These are phyloP conservation scores for Myriosclerotinia scirpicola DNA, from an alignment of 2,329 filamentous ascomycete genomes.

Conservation along the genomic window DNA sequence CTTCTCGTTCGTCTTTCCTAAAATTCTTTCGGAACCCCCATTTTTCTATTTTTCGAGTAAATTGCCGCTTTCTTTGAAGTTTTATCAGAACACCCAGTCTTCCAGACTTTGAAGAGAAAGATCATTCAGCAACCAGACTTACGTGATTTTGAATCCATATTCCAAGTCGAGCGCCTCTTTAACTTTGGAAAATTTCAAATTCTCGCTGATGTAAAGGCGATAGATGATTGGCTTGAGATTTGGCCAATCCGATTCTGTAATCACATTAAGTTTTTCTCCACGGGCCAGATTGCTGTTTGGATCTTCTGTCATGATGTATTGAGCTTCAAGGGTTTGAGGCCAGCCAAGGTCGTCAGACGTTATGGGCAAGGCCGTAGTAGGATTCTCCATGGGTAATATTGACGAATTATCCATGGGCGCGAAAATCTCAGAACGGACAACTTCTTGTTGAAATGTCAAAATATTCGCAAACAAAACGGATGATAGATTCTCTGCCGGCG, in stretches of 20 bases:
- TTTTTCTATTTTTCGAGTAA: not conserved
- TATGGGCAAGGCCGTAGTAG: not conserved
- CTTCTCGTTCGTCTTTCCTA: not conserved
- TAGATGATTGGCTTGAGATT: not conserved
- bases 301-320: not conserved
- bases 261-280: not conserved
- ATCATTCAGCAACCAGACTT: too few species aligned
- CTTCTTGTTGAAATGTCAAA: not conserved
- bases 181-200: not conserved
- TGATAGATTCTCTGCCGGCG: not conserved
- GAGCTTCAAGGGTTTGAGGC: not conserved
- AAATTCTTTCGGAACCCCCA: constrained; percentile 12
- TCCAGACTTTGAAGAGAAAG: not conserved
- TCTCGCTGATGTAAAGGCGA: not conserved
- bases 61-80: not conserved
- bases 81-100: not conserved
- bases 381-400: not conserved
- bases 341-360: not conserved
- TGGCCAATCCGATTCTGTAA: not conserved
- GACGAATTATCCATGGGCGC: not conserved
- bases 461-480: not conserved
- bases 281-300: too few species aligned
- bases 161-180: not conserved
- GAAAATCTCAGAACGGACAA: not conserved
- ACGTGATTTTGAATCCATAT: not conserved